These are phyloP conservation scores for Blastobotrys persicus DNA, from an alignment of 1,139 yeast species.

Conservation along the genomic window DNA sequence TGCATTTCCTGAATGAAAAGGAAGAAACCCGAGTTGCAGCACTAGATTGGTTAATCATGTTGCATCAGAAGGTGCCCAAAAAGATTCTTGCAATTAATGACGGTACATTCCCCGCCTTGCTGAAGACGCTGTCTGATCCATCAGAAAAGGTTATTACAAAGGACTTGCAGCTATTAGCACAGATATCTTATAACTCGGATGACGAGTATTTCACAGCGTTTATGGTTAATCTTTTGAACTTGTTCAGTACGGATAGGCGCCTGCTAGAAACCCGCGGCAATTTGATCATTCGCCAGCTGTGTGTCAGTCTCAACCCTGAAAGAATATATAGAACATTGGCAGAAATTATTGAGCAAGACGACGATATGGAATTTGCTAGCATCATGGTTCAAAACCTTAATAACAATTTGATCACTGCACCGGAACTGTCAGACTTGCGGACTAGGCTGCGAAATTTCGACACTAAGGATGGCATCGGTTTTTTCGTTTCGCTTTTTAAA, in stretches of 20 bases:
- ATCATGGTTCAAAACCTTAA: slow-evolving; percentile 84
- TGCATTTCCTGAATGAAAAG: slow-evolving; percentile 64
- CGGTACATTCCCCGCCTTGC: slow-evolving; percentile 70
- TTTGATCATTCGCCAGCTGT: slow-evolving; percentile 77
- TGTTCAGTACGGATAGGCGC: slow-evolving; percentile 67
- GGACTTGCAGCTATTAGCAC: slow-evolving; percentile 73
- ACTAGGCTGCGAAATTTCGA: slow-evolving; percentile 56
- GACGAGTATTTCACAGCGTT: slow-evolving; percentile 77
- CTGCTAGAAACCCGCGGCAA: slow-evolving; percentile 72
- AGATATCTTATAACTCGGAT: slow-evolving; percentile 72
- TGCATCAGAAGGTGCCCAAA: slow-evolving; percentile 71
- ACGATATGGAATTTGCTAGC: slow-evolving; percentile 69
- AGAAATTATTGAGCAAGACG: slow-evolving; percentile 61
- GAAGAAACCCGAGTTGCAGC: slow-evolving; percentile 83
- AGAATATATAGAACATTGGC: slow-evolving; percentile 80
- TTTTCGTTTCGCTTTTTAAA: slow-evolving; percentile 75
- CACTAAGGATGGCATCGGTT: slow-evolving; percentile 62
- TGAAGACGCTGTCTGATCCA: slow-evolving; percentile 81
- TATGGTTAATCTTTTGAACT: slow-evolving; percentile 64
- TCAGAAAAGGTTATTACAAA: slow-evolving; percentile 80
- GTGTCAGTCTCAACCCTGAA: slow-evolving; percentile 78
- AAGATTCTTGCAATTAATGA: slow-evolving; percentile 56
- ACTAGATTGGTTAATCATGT: slow-evolving; percentile 84
- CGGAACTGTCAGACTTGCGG: slow-evolving; percentile 70
- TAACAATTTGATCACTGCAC: slow-evolving; percentile 84